Evolutionary conservation across 2,329 filamentous ascomycete genomes (phyloP).

Genomic region (Arthrobotrys sphaeroides): DNA sequence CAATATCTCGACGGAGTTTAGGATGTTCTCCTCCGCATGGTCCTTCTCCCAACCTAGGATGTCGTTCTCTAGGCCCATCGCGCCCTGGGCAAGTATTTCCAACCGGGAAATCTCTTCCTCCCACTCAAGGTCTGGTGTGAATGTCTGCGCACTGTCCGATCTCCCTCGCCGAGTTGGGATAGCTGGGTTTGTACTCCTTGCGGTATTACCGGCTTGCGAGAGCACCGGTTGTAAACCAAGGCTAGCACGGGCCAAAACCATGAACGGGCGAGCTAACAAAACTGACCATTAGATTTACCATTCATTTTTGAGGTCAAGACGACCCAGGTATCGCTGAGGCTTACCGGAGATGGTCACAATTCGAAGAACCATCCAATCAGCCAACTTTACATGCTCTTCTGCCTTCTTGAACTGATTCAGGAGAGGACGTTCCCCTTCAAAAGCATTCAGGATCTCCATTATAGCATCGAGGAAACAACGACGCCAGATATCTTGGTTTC

Average conservation of each 20-base stretch:
- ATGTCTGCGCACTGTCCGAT: slow-evolving; percentile 48
- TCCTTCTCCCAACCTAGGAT: slow-evolving; percentile 58
- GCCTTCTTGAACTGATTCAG: slow-evolving; percentile 43
- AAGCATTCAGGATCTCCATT: slow-evolving; percentile 56
- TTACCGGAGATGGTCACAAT: slow-evolving; percentile 58
- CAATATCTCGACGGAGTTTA: slow-evolving; percentile 57
- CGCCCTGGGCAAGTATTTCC: slow-evolving; percentile 55
- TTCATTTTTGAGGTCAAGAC: neutral
- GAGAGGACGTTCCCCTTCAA: slow-evolving; percentile 56
- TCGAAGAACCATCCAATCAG: slow-evolving; percentile 57
- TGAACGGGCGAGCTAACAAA: slow-evolving; percentile 56
- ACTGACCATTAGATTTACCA: slow-evolving; percentile 22
- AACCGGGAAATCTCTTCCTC: slow-evolving; percentile 55
- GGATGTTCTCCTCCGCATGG: slow-evolving; percentile 50
- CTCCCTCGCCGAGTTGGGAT: slow-evolving; percentile 20
- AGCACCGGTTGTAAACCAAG: slow-evolving; percentile 55
- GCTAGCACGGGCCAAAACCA: slow-evolving; percentile 57
- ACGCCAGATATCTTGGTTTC: slow-evolving; percentile 52
- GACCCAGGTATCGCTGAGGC: neutral
- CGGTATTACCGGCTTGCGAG: slow-evolving; percentile 55
- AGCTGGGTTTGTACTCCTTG: neutral
- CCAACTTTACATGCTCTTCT: slow-evolving; percentile 49
- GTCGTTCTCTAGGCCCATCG: slow-evolving; percentile 58
- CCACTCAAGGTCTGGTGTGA: slow-evolving; percentile 48
- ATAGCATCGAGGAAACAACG: slow-evolving; percentile 55